phyloP scores from a whole-genome alignment of 164 flowering plant species.

The Malania oleifera region DNA sequence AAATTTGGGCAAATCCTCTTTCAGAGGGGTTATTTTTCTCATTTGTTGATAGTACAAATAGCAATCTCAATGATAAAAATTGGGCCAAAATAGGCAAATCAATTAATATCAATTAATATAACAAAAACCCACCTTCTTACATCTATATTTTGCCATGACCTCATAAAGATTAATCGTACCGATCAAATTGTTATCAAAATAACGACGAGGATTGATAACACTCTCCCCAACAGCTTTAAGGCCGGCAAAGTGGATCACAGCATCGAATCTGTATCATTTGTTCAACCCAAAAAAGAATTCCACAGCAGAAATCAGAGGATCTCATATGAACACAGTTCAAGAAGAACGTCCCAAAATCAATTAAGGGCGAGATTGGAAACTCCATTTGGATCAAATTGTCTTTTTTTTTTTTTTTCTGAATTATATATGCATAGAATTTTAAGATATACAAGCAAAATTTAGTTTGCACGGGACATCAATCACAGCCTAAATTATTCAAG shows the following conservation, averaged over 20 bases:
- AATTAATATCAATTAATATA: no score
- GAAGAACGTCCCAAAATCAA: neutral
- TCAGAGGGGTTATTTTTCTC: neutral
- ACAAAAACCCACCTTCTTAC: conserved; percentile 61
- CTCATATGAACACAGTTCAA: neutral
- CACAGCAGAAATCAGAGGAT: neutral
- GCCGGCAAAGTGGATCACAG: conserved; percentile 96
- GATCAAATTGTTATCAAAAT: conserved; percentile 75
- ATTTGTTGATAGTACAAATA: neutral
- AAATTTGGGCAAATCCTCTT: neutral
- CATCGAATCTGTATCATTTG: conserved; percentile 61
- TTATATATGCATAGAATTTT: no score
- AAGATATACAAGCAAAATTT: neutral
- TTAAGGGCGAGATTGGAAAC: neutral
- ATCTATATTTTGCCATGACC: conserved; percentile 73
- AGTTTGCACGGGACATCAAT: neutral
- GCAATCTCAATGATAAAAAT: neutral
- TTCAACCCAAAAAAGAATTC: conserved; percentile 1
- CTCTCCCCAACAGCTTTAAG: conserved; percentile 97
- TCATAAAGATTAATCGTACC: conserved; percentile 79
- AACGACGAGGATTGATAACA: conserved; percentile 65
- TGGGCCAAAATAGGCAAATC: neutral
- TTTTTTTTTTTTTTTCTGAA: no score
- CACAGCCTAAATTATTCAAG: no score
- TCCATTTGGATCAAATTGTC: neutral